Conservation (phyloP, 2,329 filamentous ascomycete genomes). For the Fusarium sp. region DNA sequence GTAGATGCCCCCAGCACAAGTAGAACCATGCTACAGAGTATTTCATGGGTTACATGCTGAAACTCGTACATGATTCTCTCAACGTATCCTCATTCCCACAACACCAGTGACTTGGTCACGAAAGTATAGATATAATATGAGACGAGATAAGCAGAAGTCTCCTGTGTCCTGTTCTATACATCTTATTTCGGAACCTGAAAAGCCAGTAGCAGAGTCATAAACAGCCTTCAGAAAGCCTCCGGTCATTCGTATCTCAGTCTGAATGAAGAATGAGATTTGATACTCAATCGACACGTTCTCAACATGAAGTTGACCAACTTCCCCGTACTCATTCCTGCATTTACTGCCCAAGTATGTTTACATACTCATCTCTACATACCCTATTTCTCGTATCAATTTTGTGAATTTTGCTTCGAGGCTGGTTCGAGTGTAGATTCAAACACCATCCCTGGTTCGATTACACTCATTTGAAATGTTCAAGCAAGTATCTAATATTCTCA, state of each 20-base stretch:
- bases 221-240: neutral
- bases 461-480: neutral
- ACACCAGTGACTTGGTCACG: conserved; percentile 9
- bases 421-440: neutral
- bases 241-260: neutral
- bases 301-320: conserved; percentile 51
- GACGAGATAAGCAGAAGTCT: neutral
- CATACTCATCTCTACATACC: neutral
- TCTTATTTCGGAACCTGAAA: neutral
- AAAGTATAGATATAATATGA: conserved; percentile 31
- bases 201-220: conserved; percentile 7
- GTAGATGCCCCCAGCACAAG: conserved; percentile 28
- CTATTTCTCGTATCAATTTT: neutral
- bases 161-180: neutral
- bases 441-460: neutral
- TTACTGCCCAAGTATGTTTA: conserved; percentile 50
- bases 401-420: neutral
- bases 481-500: neutral
- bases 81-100: neutral
- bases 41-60: conserved; percentile 4
- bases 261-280: conserved; percentile 28
- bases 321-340: conserved; percentile 53
- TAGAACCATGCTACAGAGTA: conserved; percentile 3
- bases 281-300: neutral
- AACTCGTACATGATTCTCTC: neutral